Evolutionary conservation across 2,329 filamentous ascomycete genomes (phyloP).

Genomic region (Fusarium solani-melongenae): DNA sequence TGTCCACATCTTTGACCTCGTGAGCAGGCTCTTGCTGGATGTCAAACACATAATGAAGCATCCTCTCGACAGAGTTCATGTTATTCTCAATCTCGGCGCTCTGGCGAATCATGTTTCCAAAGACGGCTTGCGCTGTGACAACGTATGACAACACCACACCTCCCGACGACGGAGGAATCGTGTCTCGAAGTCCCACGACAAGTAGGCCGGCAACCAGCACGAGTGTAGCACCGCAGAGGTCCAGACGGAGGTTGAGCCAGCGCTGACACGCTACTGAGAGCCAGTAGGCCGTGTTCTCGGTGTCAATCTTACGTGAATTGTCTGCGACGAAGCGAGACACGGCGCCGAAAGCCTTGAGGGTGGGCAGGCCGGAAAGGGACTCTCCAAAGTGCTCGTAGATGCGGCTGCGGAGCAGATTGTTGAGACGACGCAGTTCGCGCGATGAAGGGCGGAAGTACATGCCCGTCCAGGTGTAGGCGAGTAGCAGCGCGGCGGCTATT

Average conservation of each 20-base stretch:
- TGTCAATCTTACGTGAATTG: slow-evolving; percentile 18
- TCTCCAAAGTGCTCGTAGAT: slow-evolving; percentile 29
- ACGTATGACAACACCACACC: slow-evolving; percentile 26
- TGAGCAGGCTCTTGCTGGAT: slow-evolving; percentile 21
- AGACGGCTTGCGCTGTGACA: slow-evolving; percentile 57
- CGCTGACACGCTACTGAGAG: slow-evolving; percentile 4
- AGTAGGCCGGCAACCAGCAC: slow-evolving; percentile 6
- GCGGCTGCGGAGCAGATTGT: slow-evolving; percentile 25
- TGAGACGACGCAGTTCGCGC: slow-evolving; percentile 12
- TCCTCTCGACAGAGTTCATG: slow-evolving; percentile 94
- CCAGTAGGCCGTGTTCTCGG: slow-evolving; percentile 24
- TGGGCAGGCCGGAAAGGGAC: slow-evolving; percentile 14
- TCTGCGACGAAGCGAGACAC: slow-evolving; percentile 9
- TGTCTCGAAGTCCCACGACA: slow-evolving; percentile 22
- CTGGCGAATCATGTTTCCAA: slow-evolving; percentile 75
- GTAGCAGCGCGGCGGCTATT: slow-evolving; percentile 1
- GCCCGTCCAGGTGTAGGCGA: slow-evolving; percentile 17
- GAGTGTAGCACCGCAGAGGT: slow-evolving; percentile 12
- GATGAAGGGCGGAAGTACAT: slow-evolving; percentile 27
- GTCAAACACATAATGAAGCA: slow-evolving; percentile 86
- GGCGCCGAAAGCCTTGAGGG: slow-evolving; percentile 20
- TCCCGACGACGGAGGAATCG: slow-evolving; percentile 16
- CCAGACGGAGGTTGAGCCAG: slow-evolving; percentile 21
- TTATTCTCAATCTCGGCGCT: slow-evolving; percentile 75
- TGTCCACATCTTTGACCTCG: not conserved